Evolutionary conservation across 73 alveolate species (phyloP).

Genomic region (Paraurostyla sp.): DNA sequence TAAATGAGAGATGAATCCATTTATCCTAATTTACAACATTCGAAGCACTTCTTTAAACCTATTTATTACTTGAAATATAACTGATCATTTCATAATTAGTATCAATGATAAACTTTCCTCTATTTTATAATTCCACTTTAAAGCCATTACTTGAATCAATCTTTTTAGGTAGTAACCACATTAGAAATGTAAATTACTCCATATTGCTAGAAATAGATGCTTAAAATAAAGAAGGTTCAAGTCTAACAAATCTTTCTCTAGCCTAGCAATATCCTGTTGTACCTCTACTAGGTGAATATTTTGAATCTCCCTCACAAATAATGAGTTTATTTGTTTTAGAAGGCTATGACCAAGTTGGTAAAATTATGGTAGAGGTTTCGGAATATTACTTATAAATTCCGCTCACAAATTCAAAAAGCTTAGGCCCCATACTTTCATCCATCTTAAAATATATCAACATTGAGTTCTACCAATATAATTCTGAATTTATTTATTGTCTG

Average conservation of each 20-base stretch:
- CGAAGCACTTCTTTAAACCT: too few species aligned
- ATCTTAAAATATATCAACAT: not conserved
- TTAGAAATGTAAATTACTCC: not conserved
- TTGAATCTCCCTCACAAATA: slow-evolving; percentile 40
- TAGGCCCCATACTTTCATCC: slow-evolving; percentile 48
- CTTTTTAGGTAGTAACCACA: not conserved
- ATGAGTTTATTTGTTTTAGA: not conserved
- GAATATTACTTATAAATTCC: not conserved
- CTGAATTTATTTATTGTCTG: not conserved
- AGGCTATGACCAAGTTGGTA: slow-evolving; percentile 41
- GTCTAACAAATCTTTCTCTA: slow-evolving; percentile 8
- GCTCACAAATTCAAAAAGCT: not conserved
- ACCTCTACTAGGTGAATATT: slow-evolving; percentile 12
- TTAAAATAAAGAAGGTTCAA: too few species aligned
- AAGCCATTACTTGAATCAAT: too few species aligned
- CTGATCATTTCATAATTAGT: too few species aligned
- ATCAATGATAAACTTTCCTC: too few species aligned
- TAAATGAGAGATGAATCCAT: too few species aligned
- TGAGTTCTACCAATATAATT: not conserved
- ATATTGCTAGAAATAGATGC: too few species aligned
- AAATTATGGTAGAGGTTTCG: not conserved
- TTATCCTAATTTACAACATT: too few species aligned
- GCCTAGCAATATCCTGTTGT: slow-evolving; percentile 43
- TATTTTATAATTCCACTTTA: too few species aligned
- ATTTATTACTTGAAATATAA: too few species aligned